phyloP scores from a whole-genome alignment of 2,329 filamentous ascomycete species.

The Mycogone perniciosa region DNA sequence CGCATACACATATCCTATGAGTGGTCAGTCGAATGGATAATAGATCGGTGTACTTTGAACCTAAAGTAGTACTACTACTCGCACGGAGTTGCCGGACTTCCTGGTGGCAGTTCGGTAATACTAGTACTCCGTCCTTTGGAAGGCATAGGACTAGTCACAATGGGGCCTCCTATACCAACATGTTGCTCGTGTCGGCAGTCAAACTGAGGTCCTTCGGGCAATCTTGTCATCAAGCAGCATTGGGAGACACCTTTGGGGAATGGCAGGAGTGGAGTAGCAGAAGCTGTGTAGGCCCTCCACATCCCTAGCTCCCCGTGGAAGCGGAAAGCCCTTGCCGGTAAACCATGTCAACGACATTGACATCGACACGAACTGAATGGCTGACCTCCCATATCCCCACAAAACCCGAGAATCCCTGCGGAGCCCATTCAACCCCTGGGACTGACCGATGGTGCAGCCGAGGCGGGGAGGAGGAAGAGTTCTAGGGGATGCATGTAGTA shows the following conservation, averaged over 20 bases:
- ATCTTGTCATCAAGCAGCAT: too few species aligned
- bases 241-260: neutral
- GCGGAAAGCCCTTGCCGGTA: constrained; percentile 26
- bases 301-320: constrained; percentile 20
- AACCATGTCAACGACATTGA: constrained; percentile 12
- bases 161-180: too few species aligned
- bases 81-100: too few species aligned
- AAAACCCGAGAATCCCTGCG: constrained; percentile 5
- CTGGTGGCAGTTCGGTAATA: neutral
- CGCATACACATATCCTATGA: too few species aligned
- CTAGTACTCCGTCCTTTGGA: neutral
- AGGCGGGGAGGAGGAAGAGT: too few species aligned
- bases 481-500: too few species aligned
- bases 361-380: constrained; percentile 1
- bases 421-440: neutral
- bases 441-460: neutral
- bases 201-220: too few species aligned
- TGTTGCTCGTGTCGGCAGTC: too few species aligned
- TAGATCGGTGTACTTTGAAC: too few species aligned
- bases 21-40: too few species aligned
- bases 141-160: too few species aligned
- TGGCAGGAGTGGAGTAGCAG: neutral
- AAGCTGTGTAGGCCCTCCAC: neutral
- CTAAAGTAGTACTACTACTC: too few species aligned
- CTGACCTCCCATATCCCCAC: neutral